These are phyloP conservation scores for Trichomonascaceae sp. DNA, from an alignment of 1,139 yeast species.

Conservation along the genomic window DNA sequence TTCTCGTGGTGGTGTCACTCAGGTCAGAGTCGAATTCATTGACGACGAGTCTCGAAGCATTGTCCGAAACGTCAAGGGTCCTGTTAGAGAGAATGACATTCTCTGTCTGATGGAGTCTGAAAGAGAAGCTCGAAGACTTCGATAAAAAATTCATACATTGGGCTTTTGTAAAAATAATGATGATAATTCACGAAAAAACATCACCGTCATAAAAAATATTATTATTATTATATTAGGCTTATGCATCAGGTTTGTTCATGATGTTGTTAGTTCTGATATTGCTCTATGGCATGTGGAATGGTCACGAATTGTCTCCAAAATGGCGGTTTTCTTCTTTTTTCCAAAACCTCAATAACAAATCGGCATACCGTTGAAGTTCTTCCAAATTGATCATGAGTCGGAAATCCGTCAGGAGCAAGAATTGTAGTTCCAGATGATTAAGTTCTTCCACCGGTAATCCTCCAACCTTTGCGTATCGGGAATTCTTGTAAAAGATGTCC, in stretches of 20 bases:
- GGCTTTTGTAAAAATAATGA: not conserved
- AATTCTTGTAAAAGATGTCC: constrained; percentile 92
- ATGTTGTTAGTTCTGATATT: not conserved
- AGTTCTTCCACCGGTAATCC: constrained; percentile 92
- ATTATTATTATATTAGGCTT: not conserved
- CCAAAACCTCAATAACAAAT: constrained; percentile 79
- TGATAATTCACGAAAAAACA: not conserved
- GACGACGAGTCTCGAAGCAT: constrained; percentile 98
- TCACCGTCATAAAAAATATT: not conserved
- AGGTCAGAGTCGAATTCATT: constrained; percentile 99
- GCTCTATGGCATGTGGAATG: not conserved
- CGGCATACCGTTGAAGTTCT: constrained; percentile 88
- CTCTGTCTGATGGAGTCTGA: constrained; percentile 99
- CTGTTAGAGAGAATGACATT: constrained; percentile 99
- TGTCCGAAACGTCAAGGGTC: constrained; percentile 99
- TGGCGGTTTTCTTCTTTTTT: constrained; percentile 24
- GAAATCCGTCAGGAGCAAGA: constrained; percentile 76
- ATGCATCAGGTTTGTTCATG: not conserved
- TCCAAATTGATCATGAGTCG: constrained; percentile 81
- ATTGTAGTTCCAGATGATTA: constrained; percentile 87
- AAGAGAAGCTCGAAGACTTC: constrained; percentile 88
- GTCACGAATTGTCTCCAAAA: not conserved
- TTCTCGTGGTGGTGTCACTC: constrained; percentile 99
- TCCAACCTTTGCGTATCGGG: constrained; percentile 95
- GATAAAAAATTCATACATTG: constrained; percentile 29